Evolutionary conservation across 1,284 basidiomycete species (phyloP).

Genomic region (Marasmius oreades): DNA sequence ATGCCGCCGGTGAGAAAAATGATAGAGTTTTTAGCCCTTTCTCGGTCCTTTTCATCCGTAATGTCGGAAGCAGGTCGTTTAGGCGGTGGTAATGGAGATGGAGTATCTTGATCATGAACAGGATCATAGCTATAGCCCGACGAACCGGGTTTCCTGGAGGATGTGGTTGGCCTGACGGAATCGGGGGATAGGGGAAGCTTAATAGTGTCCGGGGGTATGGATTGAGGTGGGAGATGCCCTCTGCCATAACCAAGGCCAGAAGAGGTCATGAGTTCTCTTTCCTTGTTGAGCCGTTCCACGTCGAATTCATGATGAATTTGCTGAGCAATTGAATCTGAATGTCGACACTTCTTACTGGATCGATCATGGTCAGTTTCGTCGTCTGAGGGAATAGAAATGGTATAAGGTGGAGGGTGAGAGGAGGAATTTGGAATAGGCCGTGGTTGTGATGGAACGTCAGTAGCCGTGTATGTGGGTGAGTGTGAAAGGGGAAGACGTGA

Average conservation of each 20-base stretch:
- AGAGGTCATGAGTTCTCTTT: slow-evolving; percentile 1
- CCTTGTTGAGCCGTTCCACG: slow-evolving; percentile 1
- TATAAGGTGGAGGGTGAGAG: slow-evolving; percentile 11
- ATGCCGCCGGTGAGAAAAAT: slow-evolving; percentile 1
- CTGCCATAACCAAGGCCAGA: background rate
- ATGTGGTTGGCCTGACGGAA: slow-evolving; percentile 1
- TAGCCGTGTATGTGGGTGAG: background rate
- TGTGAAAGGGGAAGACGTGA: background rate
- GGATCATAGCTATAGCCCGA: slow-evolving; percentile 12
- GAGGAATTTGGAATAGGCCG: slow-evolving; percentile 11
- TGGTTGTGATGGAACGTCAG: background rate
- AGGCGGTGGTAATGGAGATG: background rate
- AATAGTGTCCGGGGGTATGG: background rate
- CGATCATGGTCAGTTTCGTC: slow-evolving; percentile 20
- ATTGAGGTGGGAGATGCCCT: background rate
- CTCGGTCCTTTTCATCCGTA: background rate
- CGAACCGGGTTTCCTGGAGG: slow-evolving; percentile 8
- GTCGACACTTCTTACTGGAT: slow-evolving; percentile 35
- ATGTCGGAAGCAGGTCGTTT: background rate
- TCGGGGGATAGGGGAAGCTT: background rate
- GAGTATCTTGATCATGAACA: slow-evolving; percentile 12
- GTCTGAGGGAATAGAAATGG: slow-evolving; percentile 13
- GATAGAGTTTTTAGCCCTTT: slow-evolving; percentile 2
- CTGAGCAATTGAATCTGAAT: slow-evolving; percentile 34
- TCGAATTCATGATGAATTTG: slow-evolving; percentile 10